Percentiles rank a stretch among this genome's conserved stretches.
These are phyloP conservation scores for Rhizoctonia solani DNA, from an alignment of 1,284 basidiomycete genomes.

Conservation along the genomic window DNA sequence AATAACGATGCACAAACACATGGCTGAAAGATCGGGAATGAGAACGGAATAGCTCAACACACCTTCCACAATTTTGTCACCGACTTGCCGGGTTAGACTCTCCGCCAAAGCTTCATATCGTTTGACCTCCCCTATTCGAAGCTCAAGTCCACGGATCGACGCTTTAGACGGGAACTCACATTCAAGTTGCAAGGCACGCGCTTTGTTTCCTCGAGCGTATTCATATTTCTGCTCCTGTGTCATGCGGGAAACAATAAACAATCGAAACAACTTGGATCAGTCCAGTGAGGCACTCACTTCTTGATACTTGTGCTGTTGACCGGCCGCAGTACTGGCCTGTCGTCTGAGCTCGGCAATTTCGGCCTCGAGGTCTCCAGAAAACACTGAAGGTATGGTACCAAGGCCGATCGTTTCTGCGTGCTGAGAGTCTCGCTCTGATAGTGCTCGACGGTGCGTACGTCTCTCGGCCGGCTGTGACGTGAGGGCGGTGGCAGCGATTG, in stretches of 20 bases:
- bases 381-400: neutral
- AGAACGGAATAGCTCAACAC: constrained; percentile 37
- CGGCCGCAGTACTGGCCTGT: constrained; percentile 75
- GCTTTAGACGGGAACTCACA: constrained; percentile 13
- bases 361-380: constrained; percentile 52
- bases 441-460: constrained; percentile 15
- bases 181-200: constrained; percentile 72
- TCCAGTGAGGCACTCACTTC: constrained; percentile 78
- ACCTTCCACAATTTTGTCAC: constrained; percentile 72
- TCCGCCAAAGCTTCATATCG: constrained; percentile 76
- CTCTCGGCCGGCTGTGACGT: neutral
- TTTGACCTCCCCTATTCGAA: constrained; percentile 22
- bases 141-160: neutral
- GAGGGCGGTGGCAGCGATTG: neutral
- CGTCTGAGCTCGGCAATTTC: constrained; percentile 71
- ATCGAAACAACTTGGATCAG: constrained; percentile 40
- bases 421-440: constrained; percentile 23
- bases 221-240: constrained; percentile 31
- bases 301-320: constrained; percentile 74
- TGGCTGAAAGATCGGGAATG: neutral
- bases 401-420: constrained; percentile 7
- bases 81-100: constrained; percentile 76
- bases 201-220: constrained; percentile 63
- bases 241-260: constrained; percentile 22
- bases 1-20: constrained; percentile 5